Base-by-base conservation (phyloP, 2,329 filamentous ascomycete species). In the Claviceps cyperi region DNA sequence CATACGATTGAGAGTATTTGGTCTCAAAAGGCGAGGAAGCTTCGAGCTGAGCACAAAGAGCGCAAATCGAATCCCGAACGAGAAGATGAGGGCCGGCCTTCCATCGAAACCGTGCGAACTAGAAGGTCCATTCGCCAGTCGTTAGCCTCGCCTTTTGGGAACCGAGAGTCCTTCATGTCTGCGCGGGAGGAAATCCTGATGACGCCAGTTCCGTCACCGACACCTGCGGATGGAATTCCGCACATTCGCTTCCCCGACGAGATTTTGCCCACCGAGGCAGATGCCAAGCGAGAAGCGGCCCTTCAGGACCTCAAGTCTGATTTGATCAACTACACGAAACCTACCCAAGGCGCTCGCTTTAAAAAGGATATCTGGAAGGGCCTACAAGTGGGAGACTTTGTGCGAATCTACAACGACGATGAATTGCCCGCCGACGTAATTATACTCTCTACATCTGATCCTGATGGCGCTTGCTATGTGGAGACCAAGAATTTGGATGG, bases 401-500 rank as follows among this genome's bases (percentile, higher is more conserved):
- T 98, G 50, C 87, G 94, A 57, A 78, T 98, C 47, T 97, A 96
- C 69, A 96, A 94, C 60, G 86, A 95, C 57, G 92, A 98, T 60
- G 89, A 94, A 58, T 80, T 98, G 22, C 94, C 92, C 1, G 91
- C 92, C 46, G 92, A 98, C 66, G 74, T 98, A 45, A 83, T 97
- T 46, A 85, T 98, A 43, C 70, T 98, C 22, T 86, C 92, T 2
- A 97, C 92, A 0, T 95, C 92, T 2, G 92, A 97, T 59, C 77
- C 84, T 1, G 92, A 98, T 59, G 92, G 92, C 47, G 87, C 87
- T 38, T 98, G 92, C 67, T 98, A 96, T 59, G 85, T 98, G 21
- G 92, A 98, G 68, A 98, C 92, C 2, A 98, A 97, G 72, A 97
- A 95, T 63, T 65, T 98, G 71, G 92, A 98, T 61, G 92, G 92